A percentile compares a stretch with the other conserved stretches of the same genome.
Evolutionary conservation across 148 eudicot genomes (phyloP).

Genomic region (Silene conica): DNA sequence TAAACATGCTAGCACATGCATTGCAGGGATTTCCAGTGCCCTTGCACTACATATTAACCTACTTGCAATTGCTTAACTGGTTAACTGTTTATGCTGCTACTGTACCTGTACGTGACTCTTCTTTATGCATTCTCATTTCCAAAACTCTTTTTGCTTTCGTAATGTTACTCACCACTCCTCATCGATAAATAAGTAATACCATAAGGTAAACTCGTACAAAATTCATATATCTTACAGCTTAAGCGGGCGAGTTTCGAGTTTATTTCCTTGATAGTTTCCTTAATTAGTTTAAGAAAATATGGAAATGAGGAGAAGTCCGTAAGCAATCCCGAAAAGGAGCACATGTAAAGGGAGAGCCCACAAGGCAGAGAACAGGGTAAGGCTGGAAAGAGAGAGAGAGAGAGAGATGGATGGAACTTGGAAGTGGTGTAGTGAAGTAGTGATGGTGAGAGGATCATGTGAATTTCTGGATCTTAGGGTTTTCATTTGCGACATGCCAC

Average conservation of each 20-base stretch:
- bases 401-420: not conserved
- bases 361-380: conserved; percentile 6
- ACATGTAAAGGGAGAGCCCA: conserved; percentile 14
- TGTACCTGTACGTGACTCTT: no score
- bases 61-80: no score
- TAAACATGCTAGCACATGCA: conserved; percentile 34
- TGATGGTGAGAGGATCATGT: conserved; percentile 17
- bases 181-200: no score
- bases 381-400: not conserved
- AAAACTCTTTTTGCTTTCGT: no score
- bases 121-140: no score
- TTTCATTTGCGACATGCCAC: conserved; percentile 29
- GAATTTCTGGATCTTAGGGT: conserved; percentile 17
- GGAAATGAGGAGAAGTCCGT: not conserved
- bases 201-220: no score
- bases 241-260: no score
- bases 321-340: conserved; percentile 15
- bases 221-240: no score
- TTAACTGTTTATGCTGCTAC: no score
- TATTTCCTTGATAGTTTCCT: no score
- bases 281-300: not conserved
- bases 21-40: conserved; percentile 16
- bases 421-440: not conserved
- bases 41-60: not conserved
- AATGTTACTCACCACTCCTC: no score